Evolutionary conservation across 345 rosid genomes (phyloP).

Genomic region (Mercurialis annua): DNA sequence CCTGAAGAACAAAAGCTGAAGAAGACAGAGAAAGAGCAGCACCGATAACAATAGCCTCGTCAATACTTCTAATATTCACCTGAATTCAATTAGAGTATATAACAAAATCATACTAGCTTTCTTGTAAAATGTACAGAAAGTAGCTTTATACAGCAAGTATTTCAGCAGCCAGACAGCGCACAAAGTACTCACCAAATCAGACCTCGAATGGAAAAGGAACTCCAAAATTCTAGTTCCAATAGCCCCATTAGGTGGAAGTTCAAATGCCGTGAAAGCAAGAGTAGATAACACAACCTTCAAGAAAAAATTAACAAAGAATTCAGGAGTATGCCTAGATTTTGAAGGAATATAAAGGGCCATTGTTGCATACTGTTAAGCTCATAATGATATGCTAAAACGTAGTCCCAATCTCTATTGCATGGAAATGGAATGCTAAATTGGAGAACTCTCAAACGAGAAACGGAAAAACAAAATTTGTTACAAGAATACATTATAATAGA

Average conservation of each 20-base stretch:
- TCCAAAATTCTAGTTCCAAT: slow-evolving; percentile 80
- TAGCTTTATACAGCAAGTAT: neutral
- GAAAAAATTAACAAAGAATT: slow-evolving; percentile 15
- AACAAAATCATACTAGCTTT: slow-evolving; percentile 1
- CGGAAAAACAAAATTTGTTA: too few species aligned
- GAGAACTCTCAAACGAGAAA: too few species aligned
- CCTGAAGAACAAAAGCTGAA: slow-evolving; percentile 98
- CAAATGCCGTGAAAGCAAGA: slow-evolving; percentile 94
- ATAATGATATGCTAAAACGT: neutral
- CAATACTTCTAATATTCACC: slow-evolving; percentile 96
- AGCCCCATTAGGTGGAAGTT: slow-evolving; percentile 97
- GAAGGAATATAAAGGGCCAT: neutral
- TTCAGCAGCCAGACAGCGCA: slow-evolving; percentile 10
- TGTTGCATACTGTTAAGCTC: neutral
- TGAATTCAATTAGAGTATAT: slow-evolving; percentile 23
- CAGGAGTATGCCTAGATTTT: slow-evolving; percentile 3
- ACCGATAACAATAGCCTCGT: slow-evolving; percentile 94
- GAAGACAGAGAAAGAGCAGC: slow-evolving; percentile 97
- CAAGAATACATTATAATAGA: too few species aligned
- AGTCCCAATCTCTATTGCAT: too few species aligned
- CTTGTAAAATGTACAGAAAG: neutral
- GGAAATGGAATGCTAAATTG: too few species aligned
- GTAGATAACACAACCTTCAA: slow-evolving; percentile 84
- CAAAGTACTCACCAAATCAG: slow-evolving; percentile 67
- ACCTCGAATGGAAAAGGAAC: slow-evolving; percentile 87